Evolutionary conservation across 352 stramenopile genomes (phyloP), one percentile per base, ranked within the genome.

Genomic region (Globisporangium ultimum): DNA sequence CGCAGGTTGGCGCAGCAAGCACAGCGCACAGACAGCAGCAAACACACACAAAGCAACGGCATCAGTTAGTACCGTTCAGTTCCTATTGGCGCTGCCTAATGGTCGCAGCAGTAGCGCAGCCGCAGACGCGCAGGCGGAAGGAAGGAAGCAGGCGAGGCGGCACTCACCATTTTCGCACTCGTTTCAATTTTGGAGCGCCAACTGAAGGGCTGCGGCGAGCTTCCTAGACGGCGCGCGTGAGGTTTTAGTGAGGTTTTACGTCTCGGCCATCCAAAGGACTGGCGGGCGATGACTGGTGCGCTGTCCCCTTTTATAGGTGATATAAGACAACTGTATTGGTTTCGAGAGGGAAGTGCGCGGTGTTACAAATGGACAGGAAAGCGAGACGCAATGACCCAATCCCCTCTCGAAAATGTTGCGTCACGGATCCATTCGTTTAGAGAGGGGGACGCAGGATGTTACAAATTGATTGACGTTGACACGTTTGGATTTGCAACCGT

Each of bases 141-240:
- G 22, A 20, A 34, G 14, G 36, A 1, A 21, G 15, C 20, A 2
- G 41, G 18, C 20, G 20, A 20, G 4, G 28, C 9, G 5, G 22
- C 20, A 65, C 59, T 53, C 59, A 65, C 59, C 59, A 65, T 65
- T 48, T 65, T 64, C 50, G 43, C 50, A 55, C 58, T 59, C 51
- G 52, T 65, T 65, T 65, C 59, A 57, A 65, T 60, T 65, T 65
- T 65, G 59, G 48, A 49, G 22, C 46, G 60, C 59, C 52, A 65
- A 60, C 52, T 52, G 52, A 53, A 34, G 43, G 38, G 28, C 20
- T 20, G 24, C 17, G 36, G 24, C 24, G 24, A 18, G 12, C 17
- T 49, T 58, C 17, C 18, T 1, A 47, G 20, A 22, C 14, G 21
- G 38, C n/a, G 38, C 24, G 20, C 15, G 52, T 46, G 36, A 58